phyloP scores from a whole-genome alignment of 371 early-diverging fungal genomes.

The Mucor velutinosus region DNA sequence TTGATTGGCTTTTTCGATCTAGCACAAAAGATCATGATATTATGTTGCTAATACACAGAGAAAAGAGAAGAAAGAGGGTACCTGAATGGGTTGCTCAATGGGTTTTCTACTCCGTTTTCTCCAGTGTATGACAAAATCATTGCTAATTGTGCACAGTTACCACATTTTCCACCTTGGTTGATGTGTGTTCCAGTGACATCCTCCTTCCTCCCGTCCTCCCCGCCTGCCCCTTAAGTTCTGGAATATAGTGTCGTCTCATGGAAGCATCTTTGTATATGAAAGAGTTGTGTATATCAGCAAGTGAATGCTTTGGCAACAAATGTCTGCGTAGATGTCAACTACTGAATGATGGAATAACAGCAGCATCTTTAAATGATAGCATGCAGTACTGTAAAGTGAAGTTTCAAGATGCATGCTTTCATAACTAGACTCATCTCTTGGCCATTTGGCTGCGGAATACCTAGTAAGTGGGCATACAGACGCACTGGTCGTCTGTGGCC shows the following conservation, averaged over 20 bases:
- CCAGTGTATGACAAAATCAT: background rate
- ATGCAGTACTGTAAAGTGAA: no score
- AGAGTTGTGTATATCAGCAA: no score
- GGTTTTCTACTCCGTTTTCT: background rate
- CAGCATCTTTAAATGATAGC: no score
- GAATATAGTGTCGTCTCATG: background rate
- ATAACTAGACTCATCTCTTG: no score
- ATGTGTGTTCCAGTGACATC: background rate
- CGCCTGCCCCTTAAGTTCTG: background rate
- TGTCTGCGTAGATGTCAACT: no score
- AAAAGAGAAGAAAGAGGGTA: background rate
- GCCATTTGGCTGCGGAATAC: no score
- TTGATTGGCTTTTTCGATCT: conserved; percentile 9
- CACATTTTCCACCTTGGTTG: background rate
- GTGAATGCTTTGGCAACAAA: no score
- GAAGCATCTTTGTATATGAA: no score
- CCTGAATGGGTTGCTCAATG: background rate
- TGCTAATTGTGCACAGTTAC: background rate
- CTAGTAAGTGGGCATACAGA: no score
- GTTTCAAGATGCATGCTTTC: no score
- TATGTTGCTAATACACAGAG: background rate
- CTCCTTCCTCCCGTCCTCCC: background rate
- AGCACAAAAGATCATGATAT: conserved; percentile 2
- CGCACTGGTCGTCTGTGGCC: no score
- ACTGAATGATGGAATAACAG: no score